phyloP scores from a whole-genome alignment of 768 basidiomycete species.

The Leccinum longicurvipes region DNA sequence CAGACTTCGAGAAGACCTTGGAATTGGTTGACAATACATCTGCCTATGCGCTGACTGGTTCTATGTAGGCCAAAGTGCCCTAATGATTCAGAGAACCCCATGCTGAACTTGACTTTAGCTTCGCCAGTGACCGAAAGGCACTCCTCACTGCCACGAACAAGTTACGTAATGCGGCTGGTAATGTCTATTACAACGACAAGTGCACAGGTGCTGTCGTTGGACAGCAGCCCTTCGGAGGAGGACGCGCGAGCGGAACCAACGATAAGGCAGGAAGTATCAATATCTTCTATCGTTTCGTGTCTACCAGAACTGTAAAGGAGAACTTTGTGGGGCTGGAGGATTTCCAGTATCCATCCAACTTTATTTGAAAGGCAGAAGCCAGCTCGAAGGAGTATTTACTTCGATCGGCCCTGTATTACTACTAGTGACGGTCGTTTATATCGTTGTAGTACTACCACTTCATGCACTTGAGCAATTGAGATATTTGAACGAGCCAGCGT shows the following conservation, averaged over 20 bases:
- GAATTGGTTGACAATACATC: conserved; percentile 85
- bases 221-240: conserved; percentile 97
- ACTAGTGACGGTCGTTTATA: too few species aligned
- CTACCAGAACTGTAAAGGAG: conserved; percentile 94
- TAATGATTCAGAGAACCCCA: neutral
- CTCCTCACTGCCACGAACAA: conserved; percentile 76
- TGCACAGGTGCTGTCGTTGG: conserved; percentile 98
- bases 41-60: conserved; percentile 89
- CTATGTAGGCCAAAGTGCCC: conserved; percentile 59
- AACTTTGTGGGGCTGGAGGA: conserved; percentile 84
- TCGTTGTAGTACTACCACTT: neutral
- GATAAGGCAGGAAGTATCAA: conserved; percentile 91
- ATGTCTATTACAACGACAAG: conserved; percentile 97
- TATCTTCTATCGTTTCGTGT: conserved; percentile 79
- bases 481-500: neutral
- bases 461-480: neutral
- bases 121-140: conserved; percentile 76
- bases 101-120: conserved; percentile 45
- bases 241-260: conserved; percentile 90
- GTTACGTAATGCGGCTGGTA: conserved; percentile 90
- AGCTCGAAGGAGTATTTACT: neutral
- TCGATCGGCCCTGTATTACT: neutral
- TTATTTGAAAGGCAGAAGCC: conserved; percentile 42
- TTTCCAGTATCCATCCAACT: conserved; percentile 85
- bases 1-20: conserved; percentile 80